phyloP scores from a whole-genome alignment of 2,329 filamentous ascomycete genomes.

The Colletotrichum gloeosporioides region DNA sequence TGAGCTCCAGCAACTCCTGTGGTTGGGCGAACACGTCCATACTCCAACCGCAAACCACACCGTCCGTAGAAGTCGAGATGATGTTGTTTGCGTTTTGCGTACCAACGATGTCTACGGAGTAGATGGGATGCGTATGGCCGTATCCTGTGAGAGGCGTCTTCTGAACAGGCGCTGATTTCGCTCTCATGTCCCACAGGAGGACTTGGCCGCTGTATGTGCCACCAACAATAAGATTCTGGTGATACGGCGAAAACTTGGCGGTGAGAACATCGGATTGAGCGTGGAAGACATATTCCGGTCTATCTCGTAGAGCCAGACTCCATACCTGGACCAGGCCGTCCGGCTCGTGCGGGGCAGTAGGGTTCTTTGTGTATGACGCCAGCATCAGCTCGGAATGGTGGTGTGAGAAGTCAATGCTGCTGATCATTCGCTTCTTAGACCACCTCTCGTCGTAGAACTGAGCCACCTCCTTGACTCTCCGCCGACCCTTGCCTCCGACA shows the following conservation, averaged over 20 bases:
- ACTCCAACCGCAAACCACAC: conserved; percentile 95
- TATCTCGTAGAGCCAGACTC: conserved; percentile 93
- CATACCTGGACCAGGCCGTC: conserved; percentile 95
- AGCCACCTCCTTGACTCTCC: conserved; percentile 83
- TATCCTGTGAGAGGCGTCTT: conserved; percentile 95
- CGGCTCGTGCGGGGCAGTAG: conserved; percentile 90
- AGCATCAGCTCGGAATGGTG: conserved; percentile 94
- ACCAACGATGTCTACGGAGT: conserved; percentile 92
- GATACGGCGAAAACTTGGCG: conserved; percentile 98
- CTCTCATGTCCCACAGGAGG: conserved; percentile 94
- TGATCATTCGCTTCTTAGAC: conserved; percentile 98
- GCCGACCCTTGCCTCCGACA: conserved; percentile 71
- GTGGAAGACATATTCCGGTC: conserved; percentile 96
- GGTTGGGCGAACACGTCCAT: conserved; percentile 98
- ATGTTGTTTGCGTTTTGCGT: conserved; percentile 99
- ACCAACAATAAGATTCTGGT: conserved; percentile 94
- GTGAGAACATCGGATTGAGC: conserved; percentile 94
- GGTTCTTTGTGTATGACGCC: conserved; percentile 96
- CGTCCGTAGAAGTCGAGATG: conserved; percentile 94
- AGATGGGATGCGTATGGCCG: conserved; percentile 95
- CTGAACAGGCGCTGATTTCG: conserved; percentile 87
- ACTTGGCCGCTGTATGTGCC: conserved; percentile 97
- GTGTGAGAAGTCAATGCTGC: conserved; percentile 91
- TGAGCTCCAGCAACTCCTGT: conserved; percentile 90
- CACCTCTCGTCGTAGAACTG: conserved; percentile 96